Evolutionary conservation across 345 rosid species (phyloP).

Genomic region (Rhizophora apiculata): DNA sequence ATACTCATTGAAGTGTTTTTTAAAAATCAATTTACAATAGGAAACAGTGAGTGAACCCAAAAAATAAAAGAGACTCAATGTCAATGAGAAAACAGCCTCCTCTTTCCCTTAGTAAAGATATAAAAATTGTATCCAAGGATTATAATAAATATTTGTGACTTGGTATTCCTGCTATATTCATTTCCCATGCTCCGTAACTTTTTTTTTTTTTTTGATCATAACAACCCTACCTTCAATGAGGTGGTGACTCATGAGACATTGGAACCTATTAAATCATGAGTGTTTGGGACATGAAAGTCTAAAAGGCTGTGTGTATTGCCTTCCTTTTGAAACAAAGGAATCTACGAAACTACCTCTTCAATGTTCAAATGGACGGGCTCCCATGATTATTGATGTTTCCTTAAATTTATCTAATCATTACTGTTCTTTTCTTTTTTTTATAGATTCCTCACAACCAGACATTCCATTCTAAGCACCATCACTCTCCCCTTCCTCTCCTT

Average conservation of each 20-base stretch:
- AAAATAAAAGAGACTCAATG: neutral
- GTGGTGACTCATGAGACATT: no score
- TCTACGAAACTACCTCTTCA: neutral
- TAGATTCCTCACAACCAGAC: conserved; percentile 10
- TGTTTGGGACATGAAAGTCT: conserved; percentile 1
- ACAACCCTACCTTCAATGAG: no score
- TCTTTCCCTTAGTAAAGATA: neutral
- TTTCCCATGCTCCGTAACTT: no score
- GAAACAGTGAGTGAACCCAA: no score
- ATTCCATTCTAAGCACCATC: neutral
- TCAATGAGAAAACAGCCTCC: conserved; percentile 15
- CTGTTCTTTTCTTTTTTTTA: neutral
- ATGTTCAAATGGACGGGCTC: neutral
- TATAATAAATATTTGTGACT: no score
- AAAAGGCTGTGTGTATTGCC: conserved; percentile 3
- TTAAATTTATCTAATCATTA: conserved; percentile 9
- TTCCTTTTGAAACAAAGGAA: conserved; percentile 10
- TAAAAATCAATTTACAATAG: no score
- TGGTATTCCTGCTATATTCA: no score
- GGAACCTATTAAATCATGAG: neutral
- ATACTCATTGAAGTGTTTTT: no score
- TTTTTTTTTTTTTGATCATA: no score
- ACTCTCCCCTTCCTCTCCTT: neutral
- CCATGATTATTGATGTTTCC: neutral
- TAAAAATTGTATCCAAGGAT: no score